These are phyloP conservation scores for Chlorella variabilis DNA, from an alignment of 163 green algal genomes.

Conservation along the genomic window DNA sequence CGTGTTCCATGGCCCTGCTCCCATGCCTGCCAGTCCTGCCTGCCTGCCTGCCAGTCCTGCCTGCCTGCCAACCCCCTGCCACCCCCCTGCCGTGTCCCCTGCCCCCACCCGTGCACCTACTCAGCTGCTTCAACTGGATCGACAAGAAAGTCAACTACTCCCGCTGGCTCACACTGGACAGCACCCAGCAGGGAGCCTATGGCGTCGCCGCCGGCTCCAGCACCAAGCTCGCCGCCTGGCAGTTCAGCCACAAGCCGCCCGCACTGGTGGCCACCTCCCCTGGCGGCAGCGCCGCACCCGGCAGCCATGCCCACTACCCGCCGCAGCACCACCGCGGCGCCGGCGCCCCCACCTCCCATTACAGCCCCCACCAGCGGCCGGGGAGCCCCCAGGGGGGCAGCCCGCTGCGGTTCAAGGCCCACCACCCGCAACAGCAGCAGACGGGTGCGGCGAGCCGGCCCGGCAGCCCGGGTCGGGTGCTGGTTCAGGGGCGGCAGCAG, in stretches of 20 bases:
- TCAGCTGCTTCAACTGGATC: conserved; percentile 37
- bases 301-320: neutral
- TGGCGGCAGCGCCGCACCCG: neutral
- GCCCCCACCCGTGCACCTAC: too few species aligned
- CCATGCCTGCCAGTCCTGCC: too few species aligned
- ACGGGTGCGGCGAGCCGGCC: neutral
- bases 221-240: neutral
- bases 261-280: neutral
- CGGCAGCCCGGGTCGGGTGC: neutral
- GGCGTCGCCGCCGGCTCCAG: neutral
- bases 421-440: neutral
- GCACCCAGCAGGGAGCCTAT: neutral
- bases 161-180: conserved; percentile 38
- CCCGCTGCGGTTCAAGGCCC: neutral
- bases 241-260: neutral
- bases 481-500: neutral
- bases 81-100: neutral
- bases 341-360: too few species aligned
- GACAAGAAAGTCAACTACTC: conserved; percentile 26
- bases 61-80: neutral
- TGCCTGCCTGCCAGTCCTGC: neutral
- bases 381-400: too few species aligned
- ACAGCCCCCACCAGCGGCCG: too few species aligned
- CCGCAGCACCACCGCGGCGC: neutral
- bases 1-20: too few species aligned